Evolutionary conservation across 2,329 filamentous ascomycete genomes (phyloP), one percentile per base, ranked within the genome.

Genomic region (Neopestalotiopsis clavispora): DNA sequence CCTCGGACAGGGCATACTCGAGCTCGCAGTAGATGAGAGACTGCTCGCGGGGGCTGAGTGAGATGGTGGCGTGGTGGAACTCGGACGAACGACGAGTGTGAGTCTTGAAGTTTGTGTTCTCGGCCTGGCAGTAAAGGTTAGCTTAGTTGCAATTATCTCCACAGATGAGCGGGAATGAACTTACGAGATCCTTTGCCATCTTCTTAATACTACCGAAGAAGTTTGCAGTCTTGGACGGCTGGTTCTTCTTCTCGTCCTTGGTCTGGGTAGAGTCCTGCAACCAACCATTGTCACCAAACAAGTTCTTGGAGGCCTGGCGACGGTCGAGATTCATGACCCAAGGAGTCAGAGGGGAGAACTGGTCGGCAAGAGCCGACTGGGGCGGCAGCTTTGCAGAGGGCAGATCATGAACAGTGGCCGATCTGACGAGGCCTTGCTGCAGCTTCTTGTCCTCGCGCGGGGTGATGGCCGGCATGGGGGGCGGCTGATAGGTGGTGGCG

Each of bases 1-100:
- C 83, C 4, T 81, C 84, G 69, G 82, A 84, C n/a, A 90, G 75
- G 68, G 83, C 78, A 72, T 84, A 90, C 74, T 89, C 87, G 7
- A 90, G 82, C 75, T 90, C 87, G 75, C 86, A 87, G 75, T 88
- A 89, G 7, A 90, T 76, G 9, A 90, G 82, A 64, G 84, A 86
- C 74, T 90, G 88, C 77, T 89, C 87, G 58, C 87, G 84, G 1
- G 86, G 80, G 73, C 84, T 79, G 3, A 90, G 81, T 0, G 87
- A 88, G 71, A 89, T 86, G 28, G 78, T 76, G 3, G 86, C 73
- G 14, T 78, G 79, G 60, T 78, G 81, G 10, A 72, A 72, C 2
- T 76, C 75, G 52, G 78, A 78, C 4, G 75, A 69, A 28, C 79
- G 78, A 49, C 66, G 23, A 3, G 73, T 74, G 17, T 20, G 23